Conservation (phyloP, 2,329 filamentous ascomycete species). For the Domatiomyces catenatus region DNA sequence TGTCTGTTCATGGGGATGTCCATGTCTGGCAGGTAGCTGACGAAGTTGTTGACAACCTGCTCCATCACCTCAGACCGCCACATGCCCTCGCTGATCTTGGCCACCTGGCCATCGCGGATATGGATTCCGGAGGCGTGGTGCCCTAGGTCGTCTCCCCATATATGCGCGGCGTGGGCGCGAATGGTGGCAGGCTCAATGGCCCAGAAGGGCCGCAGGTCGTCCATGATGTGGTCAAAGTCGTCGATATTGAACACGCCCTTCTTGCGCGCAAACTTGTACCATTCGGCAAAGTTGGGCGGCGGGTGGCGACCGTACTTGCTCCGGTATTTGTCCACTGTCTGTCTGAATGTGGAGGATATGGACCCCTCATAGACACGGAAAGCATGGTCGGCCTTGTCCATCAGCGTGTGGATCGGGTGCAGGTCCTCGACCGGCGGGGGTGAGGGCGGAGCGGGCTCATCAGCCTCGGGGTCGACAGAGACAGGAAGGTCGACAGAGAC, state of each 20-base stretch:
- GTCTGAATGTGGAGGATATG: slow-evolving; percentile 24
- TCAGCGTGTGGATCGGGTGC: slow-evolving; percentile 23
- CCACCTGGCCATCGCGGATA: slow-evolving; percentile 22
- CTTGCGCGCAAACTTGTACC: slow-evolving; percentile 26
- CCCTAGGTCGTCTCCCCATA: slow-evolving; percentile 17
- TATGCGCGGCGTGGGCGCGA: slow-evolving; percentile 21
- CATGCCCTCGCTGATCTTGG: slow-evolving; percentile 23
- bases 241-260: slow-evolving; percentile 25
- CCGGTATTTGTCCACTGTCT: slow-evolving; percentile 26
- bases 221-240: slow-evolving; percentile 25
- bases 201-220: slow-evolving; percentile 26
- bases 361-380: slow-evolving; percentile 21
- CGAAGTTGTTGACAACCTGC: slow-evolving; percentile 36
- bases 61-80: slow-evolving; percentile 31
- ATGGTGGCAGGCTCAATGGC: slow-evolving; percentile 21
- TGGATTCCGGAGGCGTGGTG: slow-evolving; percentile 22
- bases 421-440: slow-evolving; percentile 11
- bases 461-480: not conserved
- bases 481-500: not conserved
- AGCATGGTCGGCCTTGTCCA: slow-evolving; percentile 22
- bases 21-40: slow-evolving; percentile 44
- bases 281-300: slow-evolving; percentile 26
- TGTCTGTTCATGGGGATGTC: slow-evolving; percentile 52
- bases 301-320: slow-evolving; percentile 25
- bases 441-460: not conserved